phyloP scores from a whole-genome alignment of 257 asterid genomes.

The Solanum tarapatanum region DNA sequence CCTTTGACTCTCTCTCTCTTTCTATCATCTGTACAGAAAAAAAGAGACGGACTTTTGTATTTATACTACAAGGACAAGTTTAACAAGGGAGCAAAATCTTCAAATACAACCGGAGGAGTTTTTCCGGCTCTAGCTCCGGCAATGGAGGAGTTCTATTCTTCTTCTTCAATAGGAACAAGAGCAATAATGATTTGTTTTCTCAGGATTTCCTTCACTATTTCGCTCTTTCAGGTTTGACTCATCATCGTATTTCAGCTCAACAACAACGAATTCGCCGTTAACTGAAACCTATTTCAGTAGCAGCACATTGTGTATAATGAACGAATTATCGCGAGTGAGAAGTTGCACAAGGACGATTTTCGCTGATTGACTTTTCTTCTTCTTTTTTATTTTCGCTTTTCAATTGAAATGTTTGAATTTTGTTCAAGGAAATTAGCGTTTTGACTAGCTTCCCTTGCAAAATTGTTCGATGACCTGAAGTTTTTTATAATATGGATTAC shows the following conservation, averaged over 20 bases:
- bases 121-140: background rate
- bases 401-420: background rate
- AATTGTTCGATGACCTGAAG: background rate
- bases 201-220: background rate
- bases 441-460: background rate
- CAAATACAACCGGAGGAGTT: background rate
- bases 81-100: background rate
- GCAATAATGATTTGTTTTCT: background rate
- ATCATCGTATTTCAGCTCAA: background rate
- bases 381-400: background rate
- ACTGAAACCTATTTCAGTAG: background rate
- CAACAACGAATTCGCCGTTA: background rate
- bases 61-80: background rate
- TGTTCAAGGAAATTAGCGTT: background rate
- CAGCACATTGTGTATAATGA: background rate
- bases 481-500: background rate
- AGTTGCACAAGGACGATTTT: background rate
- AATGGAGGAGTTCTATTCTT: background rate
- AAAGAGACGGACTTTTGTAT: background rate
- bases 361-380: background rate
- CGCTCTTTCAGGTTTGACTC: slow-evolving; percentile 1
- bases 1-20: background rate
- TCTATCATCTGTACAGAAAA: background rate
- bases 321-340: background rate
- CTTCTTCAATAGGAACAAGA: background rate